Conservation (phyloP, 179 eudicot genomes). For the Silene vulgaris region DNA sequence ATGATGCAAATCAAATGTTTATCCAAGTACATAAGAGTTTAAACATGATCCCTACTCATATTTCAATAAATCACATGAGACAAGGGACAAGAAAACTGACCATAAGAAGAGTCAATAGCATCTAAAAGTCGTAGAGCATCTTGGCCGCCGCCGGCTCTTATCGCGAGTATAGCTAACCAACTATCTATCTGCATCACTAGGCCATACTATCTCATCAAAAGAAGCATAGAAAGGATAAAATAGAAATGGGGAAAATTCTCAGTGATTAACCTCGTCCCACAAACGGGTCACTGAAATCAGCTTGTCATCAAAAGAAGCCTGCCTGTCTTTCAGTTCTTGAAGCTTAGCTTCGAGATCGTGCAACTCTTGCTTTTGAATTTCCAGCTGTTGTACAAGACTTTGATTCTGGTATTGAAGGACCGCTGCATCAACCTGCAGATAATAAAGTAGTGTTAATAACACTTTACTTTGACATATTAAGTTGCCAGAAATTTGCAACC, state of each 20-base stretch:
- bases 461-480: neutral
- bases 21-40: neutral
- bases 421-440: constrained; percentile 74
- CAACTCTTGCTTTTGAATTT: constrained; percentile 68
- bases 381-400: constrained; percentile 78
- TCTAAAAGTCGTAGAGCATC: constrained; percentile 50
- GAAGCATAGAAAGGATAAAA: neutral
- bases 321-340: constrained; percentile 60
- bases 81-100: constrained; percentile 31
- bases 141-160: constrained; percentile 63
- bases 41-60: neutral
- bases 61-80: neutral
- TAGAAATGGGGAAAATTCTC: neutral
- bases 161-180: constrained; percentile 67
- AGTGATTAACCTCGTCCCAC: constrained; percentile 69
- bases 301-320: constrained; percentile 60
- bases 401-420: constrained; percentile 91
- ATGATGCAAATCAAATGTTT: constrained; percentile 13
- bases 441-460: constrained; percentile 14
- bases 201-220: constrained; percentile 11
- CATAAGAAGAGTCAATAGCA: constrained; percentile 50
- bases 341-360: constrained; percentile 75
- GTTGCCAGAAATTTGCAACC: constrained; percentile 1
- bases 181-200: constrained; percentile 54
- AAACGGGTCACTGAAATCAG: constrained; percentile 57